Conservation (phyloP, 1,284 basidiomycete genomes). For the Cystobasidium slooffiae region DNA sequence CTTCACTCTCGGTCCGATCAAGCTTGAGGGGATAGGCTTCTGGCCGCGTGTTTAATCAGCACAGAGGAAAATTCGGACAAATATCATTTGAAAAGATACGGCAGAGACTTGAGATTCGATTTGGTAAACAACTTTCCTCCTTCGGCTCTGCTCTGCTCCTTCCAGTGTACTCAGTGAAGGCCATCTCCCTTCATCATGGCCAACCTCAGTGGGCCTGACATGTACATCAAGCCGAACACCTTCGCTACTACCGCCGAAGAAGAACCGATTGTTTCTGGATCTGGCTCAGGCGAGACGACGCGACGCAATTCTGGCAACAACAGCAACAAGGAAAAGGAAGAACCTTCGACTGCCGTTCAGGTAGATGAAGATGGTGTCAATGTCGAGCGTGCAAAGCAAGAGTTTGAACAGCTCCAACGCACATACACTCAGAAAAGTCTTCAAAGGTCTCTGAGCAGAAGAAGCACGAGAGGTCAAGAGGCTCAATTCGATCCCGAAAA, state of each 20-base stretch:
- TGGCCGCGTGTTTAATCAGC: too few species aligned
- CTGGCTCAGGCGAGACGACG: slow-evolving; percentile 30
- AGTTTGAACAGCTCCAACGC: slow-evolving; percentile 64
- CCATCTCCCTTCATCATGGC: too few species aligned
- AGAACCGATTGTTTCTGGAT: background rate
- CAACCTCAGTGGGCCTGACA: background rate
- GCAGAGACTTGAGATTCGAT: too few species aligned
- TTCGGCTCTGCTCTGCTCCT: too few species aligned
- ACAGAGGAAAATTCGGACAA: too few species aligned
- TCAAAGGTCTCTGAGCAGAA: slow-evolving; percentile 38
- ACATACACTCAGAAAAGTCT: slow-evolving; percentile 53
- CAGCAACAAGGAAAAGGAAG: background rate
- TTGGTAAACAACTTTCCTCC: too few species aligned
- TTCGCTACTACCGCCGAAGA: background rate
- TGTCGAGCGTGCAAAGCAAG: slow-evolving; percentile 67
- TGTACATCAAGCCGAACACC: too few species aligned
- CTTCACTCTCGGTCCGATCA: too few species aligned
- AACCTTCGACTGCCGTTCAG: background rate
- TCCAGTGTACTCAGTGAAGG: too few species aligned
- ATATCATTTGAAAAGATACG: too few species aligned
- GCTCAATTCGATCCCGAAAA: slow-evolving; percentile 54
- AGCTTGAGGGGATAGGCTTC: too few species aligned
- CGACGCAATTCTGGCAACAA: slow-evolving; percentile 23
- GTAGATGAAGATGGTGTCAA: slow-evolving; percentile 60
- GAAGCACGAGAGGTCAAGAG: slow-evolving; percentile 43